Percentiles rank a stretch among this genome's conserved stretches.
Conservation (phyloP, 2,329 filamentous ascomycete genomes). For the Fusarium camptoceras region DNA sequence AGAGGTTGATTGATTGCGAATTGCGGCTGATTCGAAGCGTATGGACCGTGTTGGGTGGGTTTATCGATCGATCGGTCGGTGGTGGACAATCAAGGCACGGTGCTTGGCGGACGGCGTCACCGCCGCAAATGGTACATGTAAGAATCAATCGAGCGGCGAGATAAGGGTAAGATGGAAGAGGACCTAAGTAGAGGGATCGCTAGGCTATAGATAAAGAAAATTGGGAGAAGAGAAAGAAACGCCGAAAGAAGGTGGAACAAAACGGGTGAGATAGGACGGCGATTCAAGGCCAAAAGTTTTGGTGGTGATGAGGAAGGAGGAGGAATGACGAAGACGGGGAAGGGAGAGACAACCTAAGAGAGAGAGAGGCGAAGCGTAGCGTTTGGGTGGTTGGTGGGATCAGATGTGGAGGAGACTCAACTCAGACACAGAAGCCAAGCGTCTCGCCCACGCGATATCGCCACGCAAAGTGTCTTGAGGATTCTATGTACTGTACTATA, state of each 20-base stretch:
- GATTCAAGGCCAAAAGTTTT: conserved; percentile 18
- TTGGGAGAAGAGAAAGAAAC: conserved; percentile 12
- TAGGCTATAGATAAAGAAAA: conserved; percentile 8
- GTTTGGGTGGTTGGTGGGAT: conserved; percentile 32
- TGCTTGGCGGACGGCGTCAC: conserved; percentile 47
- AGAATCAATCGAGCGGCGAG: conserved; percentile 43
- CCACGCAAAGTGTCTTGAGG: conserved; percentile 23
- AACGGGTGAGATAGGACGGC: conserved; percentile 12
- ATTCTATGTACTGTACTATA: neutral
- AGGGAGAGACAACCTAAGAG: conserved; percentile 21
- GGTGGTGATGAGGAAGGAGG: conserved; percentile 22
- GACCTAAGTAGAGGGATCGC: neutral
- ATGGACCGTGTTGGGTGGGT: conserved; percentile 33
- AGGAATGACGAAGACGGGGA: conserved; percentile 29
- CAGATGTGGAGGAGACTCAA: conserved; percentile 35
- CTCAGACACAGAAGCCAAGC: conserved; percentile 18
- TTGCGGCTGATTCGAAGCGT: conserved; percentile 32
- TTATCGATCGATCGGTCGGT: conserved; percentile 35
- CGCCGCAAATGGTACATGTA: conserved; percentile 46
- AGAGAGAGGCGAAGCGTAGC: conserved; percentile 21
- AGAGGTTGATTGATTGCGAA: conserved; percentile 3
- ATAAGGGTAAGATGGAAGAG: conserved; percentile 8
- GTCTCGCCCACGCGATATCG: conserved; percentile 39
- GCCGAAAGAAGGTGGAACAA: conserved; percentile 23
- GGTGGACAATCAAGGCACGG: conserved; percentile 37